Conservation (phyloP, 495 filamentous ascomycete genomes). For the Apodospora peruviana region DNA sequence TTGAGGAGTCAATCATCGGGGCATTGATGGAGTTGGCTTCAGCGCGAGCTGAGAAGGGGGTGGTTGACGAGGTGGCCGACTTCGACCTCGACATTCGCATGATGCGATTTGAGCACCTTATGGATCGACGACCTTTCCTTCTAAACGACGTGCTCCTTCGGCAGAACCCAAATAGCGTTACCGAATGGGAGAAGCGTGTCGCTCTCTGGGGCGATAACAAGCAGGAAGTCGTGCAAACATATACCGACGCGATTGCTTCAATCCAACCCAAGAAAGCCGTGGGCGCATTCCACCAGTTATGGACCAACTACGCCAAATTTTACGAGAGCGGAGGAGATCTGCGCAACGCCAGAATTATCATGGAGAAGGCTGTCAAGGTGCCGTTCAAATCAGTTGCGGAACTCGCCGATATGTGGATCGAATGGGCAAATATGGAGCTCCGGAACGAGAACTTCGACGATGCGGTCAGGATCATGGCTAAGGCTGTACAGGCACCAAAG, state of each 20-base stretch:
- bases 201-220: constrained; percentile 94
- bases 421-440: constrained; percentile 97
- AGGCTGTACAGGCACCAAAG: constrained; percentile 92
- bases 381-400: constrained; percentile 94
- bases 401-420: constrained; percentile 96
- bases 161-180: constrained; percentile 94
- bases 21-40: constrained; percentile 86
- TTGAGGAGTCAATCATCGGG: constrained; percentile 93
- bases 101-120: constrained; percentile 96
- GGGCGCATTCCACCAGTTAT: constrained; percentile 89
- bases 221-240: constrained; percentile 85
- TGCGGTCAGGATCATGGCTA: constrained; percentile 92
- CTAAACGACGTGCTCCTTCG: constrained; percentile 93
- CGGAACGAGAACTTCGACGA: constrained; percentile 93
- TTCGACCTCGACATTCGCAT: constrained; percentile 96
- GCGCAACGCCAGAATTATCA: constrained; percentile 78
- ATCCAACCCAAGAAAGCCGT: constrained; percentile 93
- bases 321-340: constrained; percentile 90
- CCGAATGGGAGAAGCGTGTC: constrained; percentile 95
- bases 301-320: constrained; percentile 96
- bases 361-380: constrained; percentile 97
- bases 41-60: constrained; percentile 72
- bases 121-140: constrained; percentile 94
- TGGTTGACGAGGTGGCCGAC: constrained; percentile 78
- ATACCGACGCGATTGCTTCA: constrained; percentile 87